phyloP scores from a whole-genome alignment of 2,329 filamentous ascomycete genomes.

The Niveomyces coronatus region DNA sequence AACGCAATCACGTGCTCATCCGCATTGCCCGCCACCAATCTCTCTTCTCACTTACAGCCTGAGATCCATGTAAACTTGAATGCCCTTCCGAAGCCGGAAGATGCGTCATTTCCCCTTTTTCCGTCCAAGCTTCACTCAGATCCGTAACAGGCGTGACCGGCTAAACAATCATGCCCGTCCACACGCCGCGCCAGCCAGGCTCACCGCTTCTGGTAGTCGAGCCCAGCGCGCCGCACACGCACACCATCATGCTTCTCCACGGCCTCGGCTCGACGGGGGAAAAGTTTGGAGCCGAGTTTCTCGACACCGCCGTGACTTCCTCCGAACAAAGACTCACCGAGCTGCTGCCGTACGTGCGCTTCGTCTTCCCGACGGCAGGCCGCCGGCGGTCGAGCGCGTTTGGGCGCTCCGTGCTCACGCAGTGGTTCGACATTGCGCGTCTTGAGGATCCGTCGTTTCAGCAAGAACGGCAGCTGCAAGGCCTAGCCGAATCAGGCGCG shows the following conservation, averaged over 20 bases:
- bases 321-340: slow-evolving; percentile 21
- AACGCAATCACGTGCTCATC: no score
- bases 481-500: slow-evolving; percentile 29
- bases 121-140: no score
- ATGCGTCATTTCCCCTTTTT: no score
- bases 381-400: slow-evolving; percentile 33
- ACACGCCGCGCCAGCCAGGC: no score
- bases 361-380: slow-evolving; percentile 40
- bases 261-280: slow-evolving; percentile 22
- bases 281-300: slow-evolving; percentile 22
- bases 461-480: slow-evolving; percentile 32
- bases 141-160: no score
- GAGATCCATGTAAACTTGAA: no score
- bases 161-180: no score
- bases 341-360: slow-evolving; percentile 28
- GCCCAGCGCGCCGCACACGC: slow-evolving; percentile 15
- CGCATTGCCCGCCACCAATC: no score
- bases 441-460: slow-evolving; percentile 29
- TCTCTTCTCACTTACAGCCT: no score
- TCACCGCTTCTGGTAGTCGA: slow-evolving; percentile 12
- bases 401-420: slow-evolving; percentile 31
- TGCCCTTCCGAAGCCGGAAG: no score
- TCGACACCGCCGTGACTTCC: slow-evolving; percentile 18
- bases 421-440: slow-evolving; percentile 41
- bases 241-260: slow-evolving; percentile 22